Base-by-base conservation (phyloP, 805 yeast species). In the Cyberlindnera mrakii region DNA sequence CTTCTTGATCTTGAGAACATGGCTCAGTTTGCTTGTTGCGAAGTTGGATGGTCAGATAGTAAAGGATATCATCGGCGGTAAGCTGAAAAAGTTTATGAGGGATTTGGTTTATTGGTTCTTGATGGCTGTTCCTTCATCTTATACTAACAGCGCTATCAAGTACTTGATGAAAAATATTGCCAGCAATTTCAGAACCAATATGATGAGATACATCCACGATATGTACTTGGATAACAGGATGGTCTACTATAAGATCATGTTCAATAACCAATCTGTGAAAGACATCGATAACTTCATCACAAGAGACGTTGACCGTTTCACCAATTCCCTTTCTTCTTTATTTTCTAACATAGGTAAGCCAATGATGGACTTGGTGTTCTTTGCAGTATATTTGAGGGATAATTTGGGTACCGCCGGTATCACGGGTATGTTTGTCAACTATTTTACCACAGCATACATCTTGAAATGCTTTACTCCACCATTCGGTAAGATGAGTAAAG, bases 331-430 rank as follows among this genome's bases (percentile, higher is more conserved):
- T 23, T 83, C 95, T 36, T 79, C 90, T 0, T 74, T 90, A 38
- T 89, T 88, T 60, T 85, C 96, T 11, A 84, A 81, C 56, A 77
- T 90, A 66, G 97, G 96, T 35, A 90, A 90, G 63, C 98, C 98
- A 23, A 74, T 85, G 39, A 83, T 88, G 46, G 98, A 90, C 62
- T 68, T 90, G 55, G 74, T 85, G 14, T 82, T 90, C 57, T 90
- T 90, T 65, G 78, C 95, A 0, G 75, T 85, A 17, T 91, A 90
- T 64, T 72, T 90, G 50, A 69, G 95, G 52, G 90, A 85, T 58
- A 85, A 83, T 57, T 74, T 90, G 54, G 98, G 98, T 5, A 78
- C 88, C 25, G 72, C 82, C n/a, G 96, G 96, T 11, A 79, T 89
- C 19, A 65, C 75, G 29, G 96, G 96, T 5, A 85, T 90, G 11